phyloP scores from a whole-genome alignment of 345 rosid species.

The Eucalyptus marginata region DNA sequence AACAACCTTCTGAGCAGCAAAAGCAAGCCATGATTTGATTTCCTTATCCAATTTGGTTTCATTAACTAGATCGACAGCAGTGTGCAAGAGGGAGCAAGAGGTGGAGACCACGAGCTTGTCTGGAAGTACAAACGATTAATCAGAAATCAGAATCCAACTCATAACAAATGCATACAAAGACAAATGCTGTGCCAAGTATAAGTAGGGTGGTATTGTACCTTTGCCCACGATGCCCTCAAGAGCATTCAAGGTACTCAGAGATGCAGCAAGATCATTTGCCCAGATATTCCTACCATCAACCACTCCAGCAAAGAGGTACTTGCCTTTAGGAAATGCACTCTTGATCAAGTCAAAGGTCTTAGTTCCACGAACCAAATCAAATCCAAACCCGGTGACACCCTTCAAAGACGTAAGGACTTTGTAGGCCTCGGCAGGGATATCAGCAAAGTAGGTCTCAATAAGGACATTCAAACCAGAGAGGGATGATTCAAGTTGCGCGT shows the following conservation, averaged over 20 bases:
- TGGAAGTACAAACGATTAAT: slow-evolving; percentile 4
- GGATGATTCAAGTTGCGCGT: slow-evolving; percentile 65
- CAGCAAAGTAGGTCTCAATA: slow-evolving; percentile 92
- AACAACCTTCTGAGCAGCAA: slow-evolving; percentile 92
- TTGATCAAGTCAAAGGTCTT: slow-evolving; percentile 77
- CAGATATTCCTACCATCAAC: slow-evolving; percentile 99
- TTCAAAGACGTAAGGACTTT: slow-evolving; percentile 72
- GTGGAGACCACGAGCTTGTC: slow-evolving; percentile 94
- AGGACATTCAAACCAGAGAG: slow-evolving; percentile 78
- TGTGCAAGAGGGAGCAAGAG: slow-evolving; percentile 95
- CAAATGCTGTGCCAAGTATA: neutral
- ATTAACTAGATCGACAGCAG: slow-evolving; percentile 87
- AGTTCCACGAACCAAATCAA: slow-evolving; percentile 87
- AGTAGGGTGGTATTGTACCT: slow-evolving; percentile 20
- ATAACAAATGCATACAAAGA: neutral
- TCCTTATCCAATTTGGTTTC: slow-evolving; percentile 82
- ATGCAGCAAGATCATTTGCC: slow-evolving; percentile 93
- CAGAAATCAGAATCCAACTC: neutral
- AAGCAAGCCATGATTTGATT: slow-evolving; percentile 94
- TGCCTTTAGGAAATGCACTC: slow-evolving; percentile 68
- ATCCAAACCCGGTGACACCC: slow-evolving; percentile 75
- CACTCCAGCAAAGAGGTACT: slow-evolving; percentile 88
- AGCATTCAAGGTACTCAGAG: slow-evolving; percentile 38
- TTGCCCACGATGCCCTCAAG: slow-evolving; percentile 83
- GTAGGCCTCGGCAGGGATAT: slow-evolving; percentile 74